Evolutionary conservation across 805 yeast genomes (phyloP), one percentile per base, ranked within the genome.

Genomic region (Ogataea corticis): DNA sequence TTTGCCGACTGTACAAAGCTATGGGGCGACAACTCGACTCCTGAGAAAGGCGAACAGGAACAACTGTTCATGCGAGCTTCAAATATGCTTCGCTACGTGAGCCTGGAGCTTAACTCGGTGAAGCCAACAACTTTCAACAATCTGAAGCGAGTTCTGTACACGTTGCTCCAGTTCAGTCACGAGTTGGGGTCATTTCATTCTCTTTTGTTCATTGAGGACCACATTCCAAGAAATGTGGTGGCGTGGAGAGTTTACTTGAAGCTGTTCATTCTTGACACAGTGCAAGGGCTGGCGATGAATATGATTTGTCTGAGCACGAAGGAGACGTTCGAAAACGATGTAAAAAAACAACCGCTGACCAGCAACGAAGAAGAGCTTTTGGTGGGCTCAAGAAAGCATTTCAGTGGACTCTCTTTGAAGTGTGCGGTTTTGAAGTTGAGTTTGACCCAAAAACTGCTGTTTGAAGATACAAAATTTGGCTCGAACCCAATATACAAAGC

Each of bases 1-100:
- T 53, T 38, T 18, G 49, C 54, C 25, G 57, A 52, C 35, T 37
- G 35, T 32, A 31, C 44, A 28, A 41, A 36, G 10, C 27, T 19
- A 4, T 35, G 31, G n/a, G 17, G 5, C 23, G 32, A 15, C 30
- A 31, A 27, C 14, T 28, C 16, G 25, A 21, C 15, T 32, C 15
- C 11, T 15, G 28, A 13, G 4, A 7, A 21, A 10, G 35, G 19
- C 14, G 41, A 31, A 4, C 17, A 33, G 19, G 50, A 49, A 17
- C 19, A 21, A 13, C 12, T 48, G 3, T 21, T 32, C 16, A 21
- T 7, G 3, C 32, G 17, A 5, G 43, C 38, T 2, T 43, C 45
- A 2, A 18, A 32, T 2, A 1, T 43, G 2, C 38, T 40, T 5
- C 34, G 53, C 15, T 32, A 38, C 9, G 42, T 34, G 6, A 25